Evolutionary conservation across 179 eudicot species (phyloP), one percentile per base, ranked within the genome.

Genomic region (Silene coronaria): DNA sequence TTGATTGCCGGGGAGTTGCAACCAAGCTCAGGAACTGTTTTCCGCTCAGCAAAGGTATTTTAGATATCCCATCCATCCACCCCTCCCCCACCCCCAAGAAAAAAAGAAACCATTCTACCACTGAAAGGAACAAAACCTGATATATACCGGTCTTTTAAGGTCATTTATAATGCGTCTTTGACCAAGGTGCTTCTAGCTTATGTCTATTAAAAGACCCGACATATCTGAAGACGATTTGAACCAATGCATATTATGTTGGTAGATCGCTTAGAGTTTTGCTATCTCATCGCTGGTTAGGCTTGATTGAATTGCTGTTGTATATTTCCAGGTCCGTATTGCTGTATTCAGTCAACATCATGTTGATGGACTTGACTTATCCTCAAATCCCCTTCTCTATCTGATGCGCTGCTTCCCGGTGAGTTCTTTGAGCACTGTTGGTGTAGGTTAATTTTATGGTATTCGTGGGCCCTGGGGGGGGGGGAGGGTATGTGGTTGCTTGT

Each of bases 291-390:
- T 32, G 74, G 67, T 19, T 65, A n/a, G 51, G 38, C 62, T 65
- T 38, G 58, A 66, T 60, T 70, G 12, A 71, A 69, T 58, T 76
- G 42, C 71, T 79, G 17, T 82, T 45, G 68, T 81, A 72, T 67
- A 69, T 80, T 11, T 81, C 36, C 87, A 95, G 99, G 99, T 95
- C 75, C 97, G 99, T 65, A 91, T 95, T 82, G 99, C 97, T 81
- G 91, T 91, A 53, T 95, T 95, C 73, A 95, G 96, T 85, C 99
- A 95, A 84, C 99, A 92, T 73, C 99, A 95, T 74, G 99, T 95
- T 79, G 99, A 95, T 78, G 99, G 99, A 59, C 88, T 96, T 72
- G 99, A 96, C 81, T 77, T 96, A 53, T 77, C 99, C 72, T 96
- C 99, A 72, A 96, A 93, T 82, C 99, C 99, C 19, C 97, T 96